These are phyloP conservation scores for Trichoderma atroviride DNA, from an alignment of 2,329 filamentous ascomycete genomes.

Conservation along the genomic window DNA sequence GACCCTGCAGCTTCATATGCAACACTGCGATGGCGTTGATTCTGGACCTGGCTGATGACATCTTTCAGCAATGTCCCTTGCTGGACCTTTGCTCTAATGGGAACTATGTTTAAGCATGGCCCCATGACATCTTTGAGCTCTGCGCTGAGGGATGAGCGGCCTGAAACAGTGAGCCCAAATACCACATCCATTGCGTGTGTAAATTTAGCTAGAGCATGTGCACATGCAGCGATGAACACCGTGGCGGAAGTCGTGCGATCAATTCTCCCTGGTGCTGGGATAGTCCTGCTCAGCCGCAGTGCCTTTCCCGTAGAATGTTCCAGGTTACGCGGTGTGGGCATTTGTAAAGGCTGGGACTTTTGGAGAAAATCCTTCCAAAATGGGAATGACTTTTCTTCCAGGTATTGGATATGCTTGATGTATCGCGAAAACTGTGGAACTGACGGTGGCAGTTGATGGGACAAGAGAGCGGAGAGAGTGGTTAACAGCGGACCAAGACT, in stretches of 20 bases:
- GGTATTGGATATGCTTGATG: neutral
- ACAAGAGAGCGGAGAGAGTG: neutral
- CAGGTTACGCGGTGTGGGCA: neutral
- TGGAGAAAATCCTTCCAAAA: neutral
- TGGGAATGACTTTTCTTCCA: neutral
- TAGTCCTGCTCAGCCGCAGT: neutral
- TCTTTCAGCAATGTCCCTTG: neutral
- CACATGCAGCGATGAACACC: neutral
- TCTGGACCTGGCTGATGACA: neutral
- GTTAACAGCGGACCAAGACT: neutral
- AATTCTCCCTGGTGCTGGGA: neutral
- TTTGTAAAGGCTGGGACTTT: neutral
- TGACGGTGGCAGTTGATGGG: neutral
- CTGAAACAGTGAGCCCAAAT: neutral
- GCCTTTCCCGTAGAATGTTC: neutral
- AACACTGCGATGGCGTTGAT: neutral
- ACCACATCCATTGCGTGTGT: neutral
- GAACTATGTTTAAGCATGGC: neutral
- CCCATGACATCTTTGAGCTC: neutral
- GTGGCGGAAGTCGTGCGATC: neutral
- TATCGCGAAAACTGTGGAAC: neutral
- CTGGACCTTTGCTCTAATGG: neutral
- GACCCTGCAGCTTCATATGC: neutral
- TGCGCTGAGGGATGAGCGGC: neutral
- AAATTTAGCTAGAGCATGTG: neutral